Conservation (phyloP, 1,284 basidiomycete species). For the Cutaneotrichosporon cavernicola region DNA sequence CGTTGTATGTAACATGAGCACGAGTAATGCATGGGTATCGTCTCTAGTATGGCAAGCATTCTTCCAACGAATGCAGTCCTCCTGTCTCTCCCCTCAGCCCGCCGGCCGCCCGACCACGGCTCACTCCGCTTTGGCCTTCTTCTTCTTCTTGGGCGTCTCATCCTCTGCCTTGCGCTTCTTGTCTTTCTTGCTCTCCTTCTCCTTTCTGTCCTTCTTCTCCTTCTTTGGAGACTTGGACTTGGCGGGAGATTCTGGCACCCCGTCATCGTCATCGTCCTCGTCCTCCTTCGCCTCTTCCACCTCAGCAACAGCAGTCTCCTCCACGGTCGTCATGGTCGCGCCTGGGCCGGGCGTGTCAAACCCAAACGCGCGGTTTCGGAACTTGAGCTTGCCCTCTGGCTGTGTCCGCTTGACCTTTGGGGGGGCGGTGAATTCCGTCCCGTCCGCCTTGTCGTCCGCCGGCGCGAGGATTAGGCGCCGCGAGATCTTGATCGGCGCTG, state of each 20-base stretch:
- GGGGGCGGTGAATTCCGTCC: constrained; percentile 8
- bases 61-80: neutral
- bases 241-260: neutral
- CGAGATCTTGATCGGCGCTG: constrained; percentile 44
- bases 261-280: neutral
- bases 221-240: constrained; percentile 10
- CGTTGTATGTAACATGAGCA: neutral
- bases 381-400: constrained; percentile 44
- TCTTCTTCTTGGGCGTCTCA: constrained; percentile 39
- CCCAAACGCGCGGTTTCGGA: constrained; percentile 43
- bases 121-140: constrained; percentile 31
- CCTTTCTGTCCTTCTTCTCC: constrained; percentile 8
- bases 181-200: constrained; percentile 26
- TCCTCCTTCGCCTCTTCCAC: constrained; percentile 2
- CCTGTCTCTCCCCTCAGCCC: neutral
- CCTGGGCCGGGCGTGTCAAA: constrained; percentile 42
- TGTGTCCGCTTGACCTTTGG: constrained; percentile 34
- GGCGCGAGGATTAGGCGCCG: constrained; percentile 45
- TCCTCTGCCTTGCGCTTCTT: constrained; percentile 30
- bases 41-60: neutral
- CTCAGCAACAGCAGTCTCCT: constrained; percentile 5
- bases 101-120: neutral
- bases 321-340: neutral
- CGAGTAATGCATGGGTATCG: constrained; percentile 7
- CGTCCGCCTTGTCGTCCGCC: neutral